Evolutionary conservation across 2,329 filamentous ascomycete genomes (phyloP), one percentile per base, ranked within the genome.

Genomic region (Rhinocladiella similis): DNA sequence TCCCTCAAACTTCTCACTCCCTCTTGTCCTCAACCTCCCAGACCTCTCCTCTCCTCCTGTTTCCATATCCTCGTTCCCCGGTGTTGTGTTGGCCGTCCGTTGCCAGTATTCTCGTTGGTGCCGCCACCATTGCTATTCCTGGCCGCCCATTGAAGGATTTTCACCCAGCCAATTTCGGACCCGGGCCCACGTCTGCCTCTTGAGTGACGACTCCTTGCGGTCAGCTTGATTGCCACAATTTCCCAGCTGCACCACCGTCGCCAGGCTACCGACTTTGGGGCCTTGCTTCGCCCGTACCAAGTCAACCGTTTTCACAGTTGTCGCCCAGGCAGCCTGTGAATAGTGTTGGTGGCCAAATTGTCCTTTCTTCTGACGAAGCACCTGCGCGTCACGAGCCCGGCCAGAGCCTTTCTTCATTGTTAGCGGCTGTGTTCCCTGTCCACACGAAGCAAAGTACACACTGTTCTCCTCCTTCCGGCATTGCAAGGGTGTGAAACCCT

Each of bases 191-290:
- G 53, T 47, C 56, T 54, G 56, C 50, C 41, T 53, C 50, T 45
- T 42, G 50, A 56, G 54, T 63, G 57, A 60, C 55, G 57, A 62
- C 60, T 62, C 57, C 60, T 60, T 62, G 52, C 60, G 56, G 57
- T 56, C 62, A 59, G 57, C 57, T 58, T 64, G 61, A 65, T 65
- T 65, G 57, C 63, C 61, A 63, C 61, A 63, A 65, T 63, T 65
- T 65, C 61, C 63, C 54, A 55, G 3, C 54, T 50, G 53, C 53
- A 61, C 58, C 58, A 62, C 42, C 49, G 58, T 57, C 59, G 56
- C 59, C 59, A 62, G 59, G 59, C 56, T 62, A 62, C 59, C 53
- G 53, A 57, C 29, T 47, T 56, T 56, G 59, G 56, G 56, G 52
- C n/a, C 49, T 39, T 58, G 49, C 59, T 61, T 56, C 56, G 59